Conservation (phyloP, 495 filamentous ascomycete genomes). For the Aspergillus ellipticus region DNA sequence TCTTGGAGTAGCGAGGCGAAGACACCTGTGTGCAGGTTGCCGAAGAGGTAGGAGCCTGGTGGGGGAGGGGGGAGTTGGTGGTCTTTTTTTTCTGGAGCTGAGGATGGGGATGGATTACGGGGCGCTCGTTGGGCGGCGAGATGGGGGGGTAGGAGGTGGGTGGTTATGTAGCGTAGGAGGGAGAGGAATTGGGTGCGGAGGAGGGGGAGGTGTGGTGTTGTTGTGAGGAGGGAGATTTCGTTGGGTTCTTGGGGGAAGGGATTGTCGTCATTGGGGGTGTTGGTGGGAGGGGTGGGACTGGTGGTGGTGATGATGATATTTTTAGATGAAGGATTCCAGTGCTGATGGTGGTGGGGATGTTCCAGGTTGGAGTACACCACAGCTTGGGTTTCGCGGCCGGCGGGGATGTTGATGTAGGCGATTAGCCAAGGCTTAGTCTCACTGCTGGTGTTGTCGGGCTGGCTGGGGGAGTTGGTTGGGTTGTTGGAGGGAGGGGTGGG, state of each 20-base stretch:
- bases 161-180: slow-evolving; percentile 25
- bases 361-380: slow-evolving; percentile 43
- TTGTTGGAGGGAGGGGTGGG: no score
- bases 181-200: slow-evolving; percentile 24
- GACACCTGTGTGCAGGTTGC: slow-evolving; percentile 32
- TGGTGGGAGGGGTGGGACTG: no score
- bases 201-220: not conserved
- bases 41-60: slow-evolving; percentile 29
- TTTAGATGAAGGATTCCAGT: not conserved
- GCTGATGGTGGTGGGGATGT: slow-evolving; percentile 1
- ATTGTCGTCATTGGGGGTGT: no score
- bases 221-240: no score
- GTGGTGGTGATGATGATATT: not conserved
- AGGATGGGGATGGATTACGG: no score
- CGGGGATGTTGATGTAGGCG: slow-evolving; percentile 55
- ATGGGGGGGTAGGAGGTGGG: slow-evolving; percentile 24
- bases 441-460: no score
- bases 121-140: slow-evolving; percentile 14
- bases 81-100: slow-evolving; percentile 1
- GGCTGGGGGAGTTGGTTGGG: no score
- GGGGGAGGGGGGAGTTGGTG: slow-evolving; percentile 12
- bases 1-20: slow-evolving; percentile 16
- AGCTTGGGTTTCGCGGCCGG: slow-evolving; percentile 57
- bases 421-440: slow-evolving; percentile 47
- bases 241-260: no score